phyloP scores from a whole-genome alignment of 768 basidiomycete species.

The Leccinum longicurvipes region DNA sequence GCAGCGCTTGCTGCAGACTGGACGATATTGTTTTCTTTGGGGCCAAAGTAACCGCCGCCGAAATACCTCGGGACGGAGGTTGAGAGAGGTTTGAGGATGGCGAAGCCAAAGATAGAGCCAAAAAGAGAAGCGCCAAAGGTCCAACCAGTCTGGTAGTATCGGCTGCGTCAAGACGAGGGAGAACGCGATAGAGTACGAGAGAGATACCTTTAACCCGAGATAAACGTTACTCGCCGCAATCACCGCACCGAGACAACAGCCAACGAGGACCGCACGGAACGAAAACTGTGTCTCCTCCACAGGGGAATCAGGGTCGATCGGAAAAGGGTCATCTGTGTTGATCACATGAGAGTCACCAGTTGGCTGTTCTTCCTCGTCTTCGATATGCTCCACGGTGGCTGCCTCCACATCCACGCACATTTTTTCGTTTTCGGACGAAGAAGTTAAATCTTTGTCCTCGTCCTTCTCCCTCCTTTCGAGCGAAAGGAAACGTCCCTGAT shows the following conservation, averaged over 20 bases:
- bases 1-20: constrained; percentile 37
- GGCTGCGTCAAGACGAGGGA: neutral
- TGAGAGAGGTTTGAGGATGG: constrained; percentile 56
- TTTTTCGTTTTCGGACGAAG: neutral
- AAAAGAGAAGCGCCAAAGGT: constrained; percentile 64
- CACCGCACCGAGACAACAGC: constrained; percentile 49
- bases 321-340: constrained; percentile 44
- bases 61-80: constrained; percentile 44
- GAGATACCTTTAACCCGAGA: constrained; percentile 51
- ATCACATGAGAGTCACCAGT: constrained; percentile 5
- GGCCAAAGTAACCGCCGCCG: constrained; percentile 54
- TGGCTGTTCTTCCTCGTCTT: neutral
- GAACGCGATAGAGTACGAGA: neutral
- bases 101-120: constrained; percentile 40
- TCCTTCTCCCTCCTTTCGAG: neutral
- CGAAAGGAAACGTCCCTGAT: neutral
- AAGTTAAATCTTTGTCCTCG: neutral
- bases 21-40: constrained; percentile 50
- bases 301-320: constrained; percentile 44
- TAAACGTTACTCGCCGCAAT: constrained; percentile 65
- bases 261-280: constrained; percentile 49
- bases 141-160: constrained; percentile 47
- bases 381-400: neutral
- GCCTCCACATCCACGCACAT: neutral
- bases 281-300: constrained; percentile 47